Conservation (phyloP, 768 basidiomycete genomes). For the Russula abietina region DNA sequence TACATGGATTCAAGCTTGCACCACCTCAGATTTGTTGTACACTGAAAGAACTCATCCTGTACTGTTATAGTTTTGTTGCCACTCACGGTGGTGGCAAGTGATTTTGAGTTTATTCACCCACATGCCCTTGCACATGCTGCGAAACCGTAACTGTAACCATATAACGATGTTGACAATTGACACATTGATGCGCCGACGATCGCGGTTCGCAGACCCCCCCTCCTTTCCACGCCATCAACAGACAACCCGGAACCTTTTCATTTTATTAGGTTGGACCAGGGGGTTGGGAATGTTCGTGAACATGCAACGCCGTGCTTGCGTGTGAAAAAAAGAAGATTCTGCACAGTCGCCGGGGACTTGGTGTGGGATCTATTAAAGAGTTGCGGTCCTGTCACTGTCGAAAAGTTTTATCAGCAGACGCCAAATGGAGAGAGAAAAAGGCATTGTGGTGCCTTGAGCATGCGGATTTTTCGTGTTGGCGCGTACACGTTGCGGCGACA, state of each 20-base stretch:
- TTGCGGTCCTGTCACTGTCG: background rate
- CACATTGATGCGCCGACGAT: background rate
- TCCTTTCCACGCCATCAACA: constrained; percentile 4
- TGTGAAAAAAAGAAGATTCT: background rate
- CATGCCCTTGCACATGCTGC: no score
- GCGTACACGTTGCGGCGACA: no score
- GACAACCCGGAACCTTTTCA: constrained; percentile 6
- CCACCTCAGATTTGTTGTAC: no score
- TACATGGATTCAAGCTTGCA: no score
- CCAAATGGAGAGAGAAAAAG: no score
- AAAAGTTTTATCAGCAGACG: background rate
- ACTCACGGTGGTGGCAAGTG: background rate
- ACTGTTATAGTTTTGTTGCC: no score
- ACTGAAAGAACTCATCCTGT: no score
- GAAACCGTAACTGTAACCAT: background rate
- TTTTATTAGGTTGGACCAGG: background rate
- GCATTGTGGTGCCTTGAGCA: no score
- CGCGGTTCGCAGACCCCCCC: background rate
- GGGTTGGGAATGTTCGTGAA: background rate
- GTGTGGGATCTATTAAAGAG: background rate
- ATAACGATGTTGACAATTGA: constrained; percentile 12
- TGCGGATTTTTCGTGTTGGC: no score
- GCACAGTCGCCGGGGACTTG: background rate
- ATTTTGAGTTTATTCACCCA: background rate
- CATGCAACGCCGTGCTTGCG: background rate